Evolutionary conservation across 768 basidiomycete species (phyloP), one percentile per base, ranked within the genome.

Genomic region (Cyclocybe aegerita): DNA sequence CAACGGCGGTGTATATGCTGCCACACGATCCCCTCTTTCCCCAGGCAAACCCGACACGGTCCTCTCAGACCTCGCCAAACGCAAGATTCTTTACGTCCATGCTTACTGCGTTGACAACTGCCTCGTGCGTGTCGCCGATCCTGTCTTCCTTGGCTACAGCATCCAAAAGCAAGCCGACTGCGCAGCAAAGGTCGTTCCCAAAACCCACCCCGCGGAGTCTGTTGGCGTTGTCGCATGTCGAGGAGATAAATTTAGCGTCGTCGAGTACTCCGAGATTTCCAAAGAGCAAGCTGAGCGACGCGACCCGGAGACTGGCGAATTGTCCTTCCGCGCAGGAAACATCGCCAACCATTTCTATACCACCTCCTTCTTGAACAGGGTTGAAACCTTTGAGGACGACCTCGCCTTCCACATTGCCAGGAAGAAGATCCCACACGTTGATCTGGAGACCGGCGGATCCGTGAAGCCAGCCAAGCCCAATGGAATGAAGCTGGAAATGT

Each of bases 301-400:
- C 39, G 81, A 88, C 54, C 54, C 82, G 9, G 70, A 79, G 47
- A 80, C 82, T 2, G 90, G 86, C 47, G 86, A 93, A 49, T 81
- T 99, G 46, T 71, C 82, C 16, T 98, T 94, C 85, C 82, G 94
- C 51, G 96, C 96, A 5, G 97, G 82, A 33, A 99, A 99, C 72
- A 98, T 99, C 65, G 97, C 81, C 61, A 98, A 98, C 70, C 97
- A 99, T 70, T 97, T 98, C 71, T 99, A 97, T 74, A 94, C 94
- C 36, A 88, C 88, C 31, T 67, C 76, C 17, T 98, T 90, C 75
- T 80, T 99, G 49, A 81, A 86, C 53, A 67, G 73, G 37, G 87
- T 94, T 45, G 85, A 89, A 59, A 69, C 78, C 2, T 93, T 96
- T 66, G 96, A 98, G 67, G 76, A 83, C 39, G 75, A 90, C 50